Evolutionary conservation across 2,329 filamentous ascomycete species (phyloP).

Genomic region (Septoria petroselini): DNA sequence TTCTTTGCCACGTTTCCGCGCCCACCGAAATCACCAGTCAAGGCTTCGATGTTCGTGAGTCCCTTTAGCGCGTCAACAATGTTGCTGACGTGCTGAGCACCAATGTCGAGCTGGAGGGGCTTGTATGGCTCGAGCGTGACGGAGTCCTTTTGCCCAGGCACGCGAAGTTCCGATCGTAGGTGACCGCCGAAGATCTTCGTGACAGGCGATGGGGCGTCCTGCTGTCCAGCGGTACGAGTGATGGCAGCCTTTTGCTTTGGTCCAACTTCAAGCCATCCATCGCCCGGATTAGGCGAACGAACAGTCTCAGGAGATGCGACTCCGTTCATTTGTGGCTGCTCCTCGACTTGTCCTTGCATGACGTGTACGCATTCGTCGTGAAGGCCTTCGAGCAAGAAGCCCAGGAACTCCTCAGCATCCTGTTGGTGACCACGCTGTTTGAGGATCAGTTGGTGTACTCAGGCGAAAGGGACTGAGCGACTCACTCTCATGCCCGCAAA

Average conservation of each 20-base stretch:
- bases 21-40: slow-evolving; percentile 83
- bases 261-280: slow-evolving; percentile 91
- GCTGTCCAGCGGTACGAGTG: slow-evolving; percentile 74
- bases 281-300: slow-evolving; percentile 40
- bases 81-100: slow-evolving; percentile 78
- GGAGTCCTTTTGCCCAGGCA: slow-evolving; percentile 82
- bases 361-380: slow-evolving; percentile 87
- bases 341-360: slow-evolving; percentile 48
- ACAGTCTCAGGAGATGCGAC: slow-evolving; percentile 47
- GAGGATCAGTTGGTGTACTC: slow-evolving; percentile 25
- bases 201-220: slow-evolving; percentile 62
- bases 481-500: slow-evolving; percentile 89
- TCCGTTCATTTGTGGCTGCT: slow-evolving; percentile 29
- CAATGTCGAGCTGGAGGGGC: slow-evolving; percentile 91
- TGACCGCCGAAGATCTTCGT: slow-evolving; percentile 94
- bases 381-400: slow-evolving; percentile 85
- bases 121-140: slow-evolving; percentile 93
- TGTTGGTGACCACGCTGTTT: slow-evolving; percentile 85
- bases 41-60: slow-evolving; percentile 75
- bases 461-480: slow-evolving; percentile 20
- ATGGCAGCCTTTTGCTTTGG: slow-evolving; percentile 83
- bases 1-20: slow-evolving; percentile 75
- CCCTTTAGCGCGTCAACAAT: slow-evolving; percentile 87
- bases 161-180: slow-evolving; percentile 81
- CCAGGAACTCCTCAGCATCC: slow-evolving; percentile 95